A percentile compares a stretch with the other conserved stretches of the same genome.
These are phyloP conservation scores for Arthrobotrys sinensis DNA, from an alignment of 2,329 filamentous ascomycete species.

Conservation along the genomic window DNA sequence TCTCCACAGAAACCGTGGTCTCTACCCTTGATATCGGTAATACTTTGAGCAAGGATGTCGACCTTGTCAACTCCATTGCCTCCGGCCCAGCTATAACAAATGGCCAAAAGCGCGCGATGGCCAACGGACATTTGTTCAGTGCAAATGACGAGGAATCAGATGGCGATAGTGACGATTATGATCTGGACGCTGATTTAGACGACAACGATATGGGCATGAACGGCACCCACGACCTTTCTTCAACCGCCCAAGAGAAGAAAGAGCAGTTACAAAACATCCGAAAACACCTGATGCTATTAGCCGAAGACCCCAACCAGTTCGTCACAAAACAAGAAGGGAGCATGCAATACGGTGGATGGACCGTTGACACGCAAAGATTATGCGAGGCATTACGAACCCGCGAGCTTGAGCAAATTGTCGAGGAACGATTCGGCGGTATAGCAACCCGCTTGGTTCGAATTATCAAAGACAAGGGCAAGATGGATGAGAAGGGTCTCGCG, in stretches of 20 bases:
- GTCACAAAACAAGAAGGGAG: slow-evolving; percentile 76
- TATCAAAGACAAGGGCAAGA: slow-evolving; percentile 85
- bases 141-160: slow-evolving; percentile 65
- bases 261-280: slow-evolving; percentile 54
- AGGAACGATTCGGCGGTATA: slow-evolving; percentile 80
- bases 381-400: slow-evolving; percentile 79
- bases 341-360: slow-evolving; percentile 80
- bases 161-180: slow-evolving; percentile 66
- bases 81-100: slow-evolving; percentile 61
- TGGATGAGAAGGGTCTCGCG: slow-evolving; percentile 91
- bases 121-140: slow-evolving; percentile 64
- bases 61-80: slow-evolving; percentile 63
- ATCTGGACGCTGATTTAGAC: slow-evolving; percentile 66
- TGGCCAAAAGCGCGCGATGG: slow-evolving; percentile 67
- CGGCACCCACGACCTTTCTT: slow-evolving; percentile 65
- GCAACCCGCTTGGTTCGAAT: slow-evolving; percentile 89
- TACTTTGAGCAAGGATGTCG: slow-evolving; percentile 62
- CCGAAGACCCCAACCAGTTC: slow-evolving; percentile 79
- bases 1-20: slow-evolving; percentile 62
- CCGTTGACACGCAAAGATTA: slow-evolving; percentile 82
- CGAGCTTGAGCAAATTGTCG: slow-evolving; percentile 86
- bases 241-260: slow-evolving; percentile 45
- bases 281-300: slow-evolving; percentile 68
- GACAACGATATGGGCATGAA: slow-evolving; percentile 65
- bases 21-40: slow-evolving; percentile 63